These are phyloP conservation scores for Candolleomyces eurysporus DNA, from an alignment of 768 basidiomycete species.

Conservation along the genomic window DNA sequence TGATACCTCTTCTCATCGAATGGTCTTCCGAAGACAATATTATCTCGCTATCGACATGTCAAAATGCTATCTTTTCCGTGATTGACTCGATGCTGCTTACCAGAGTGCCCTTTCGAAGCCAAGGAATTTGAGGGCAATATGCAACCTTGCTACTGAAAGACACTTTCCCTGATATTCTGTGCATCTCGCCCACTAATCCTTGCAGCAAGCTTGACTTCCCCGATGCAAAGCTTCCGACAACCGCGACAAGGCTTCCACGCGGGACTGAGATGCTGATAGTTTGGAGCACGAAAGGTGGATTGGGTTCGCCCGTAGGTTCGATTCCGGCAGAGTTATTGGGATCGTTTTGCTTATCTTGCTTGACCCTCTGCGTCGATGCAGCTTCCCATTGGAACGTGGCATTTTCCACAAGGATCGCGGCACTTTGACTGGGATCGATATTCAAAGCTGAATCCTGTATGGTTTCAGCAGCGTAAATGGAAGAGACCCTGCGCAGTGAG, in stretches of 20 bases:
- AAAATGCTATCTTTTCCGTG: conserved; percentile 9
- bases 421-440: conserved; percentile 43
- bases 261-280: conserved; percentile 52
- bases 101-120: conserved; percentile 70
- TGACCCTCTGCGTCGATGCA: not conserved
- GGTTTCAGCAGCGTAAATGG: conserved; percentile 54
- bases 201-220: conserved; percentile 65
- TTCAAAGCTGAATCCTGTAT: conserved; percentile 38
- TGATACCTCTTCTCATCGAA: conserved; percentile 67
- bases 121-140: conserved; percentile 71
- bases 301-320: conserved; percentile 2
- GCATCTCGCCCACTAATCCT: conserved; percentile 73
- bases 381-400: conserved; percentile 66
- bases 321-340: not conserved
- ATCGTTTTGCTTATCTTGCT: not conserved
- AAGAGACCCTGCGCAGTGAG: conserved; percentile 51
- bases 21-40: conserved; percentile 62
- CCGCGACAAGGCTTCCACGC: conserved; percentile 54
- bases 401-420: conserved; percentile 48
- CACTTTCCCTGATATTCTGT: conserved; percentile 46
- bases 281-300: conserved; percentile 46
- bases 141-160: conserved; percentile 61
- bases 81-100: conserved; percentile 22
- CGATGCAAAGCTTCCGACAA: conserved; percentile 68
- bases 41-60: conserved; percentile 46